These are phyloP conservation scores for Suillus discolor DNA, from an alignment of 768 basidiomycete genomes.

Conservation along the genomic window DNA sequence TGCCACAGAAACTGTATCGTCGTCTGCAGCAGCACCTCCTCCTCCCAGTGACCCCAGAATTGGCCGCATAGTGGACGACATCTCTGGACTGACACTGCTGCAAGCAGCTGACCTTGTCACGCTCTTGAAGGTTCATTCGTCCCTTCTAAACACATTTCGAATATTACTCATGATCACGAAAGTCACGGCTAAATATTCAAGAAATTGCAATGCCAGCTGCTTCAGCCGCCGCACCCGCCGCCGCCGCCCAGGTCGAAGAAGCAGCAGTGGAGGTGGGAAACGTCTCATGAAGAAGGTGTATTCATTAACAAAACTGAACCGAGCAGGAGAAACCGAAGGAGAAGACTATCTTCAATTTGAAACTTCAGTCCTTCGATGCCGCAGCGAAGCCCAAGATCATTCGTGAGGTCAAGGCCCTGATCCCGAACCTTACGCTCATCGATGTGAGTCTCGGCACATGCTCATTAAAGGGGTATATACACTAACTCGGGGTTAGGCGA, in stretches of 20 bases:
- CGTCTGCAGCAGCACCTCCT: slow-evolving; percentile 45
- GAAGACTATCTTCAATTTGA: slow-evolving; percentile 97
- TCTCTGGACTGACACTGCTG: slow-evolving; percentile 83
- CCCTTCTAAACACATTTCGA: background rate
- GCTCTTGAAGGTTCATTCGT: slow-evolving; percentile 73
- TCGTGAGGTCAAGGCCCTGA: slow-evolving; percentile 93
- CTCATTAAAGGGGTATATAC: slow-evolving; percentile 6
- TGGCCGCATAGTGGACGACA: slow-evolving; percentile 87
- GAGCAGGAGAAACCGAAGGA: slow-evolving; percentile 92
- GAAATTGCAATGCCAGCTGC: slow-evolving; percentile 93
- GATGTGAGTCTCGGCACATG: slow-evolving; percentile 63
- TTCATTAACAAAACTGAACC: background rate
- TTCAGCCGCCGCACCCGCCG: slow-evolving; percentile 56
- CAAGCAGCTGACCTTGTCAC: slow-evolving; percentile 96
- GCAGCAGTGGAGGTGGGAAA: slow-evolving; percentile 61
- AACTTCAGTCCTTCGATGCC: slow-evolving; percentile 92
- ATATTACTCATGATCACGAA: slow-evolving; percentile 4
- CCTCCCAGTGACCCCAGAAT: slow-evolving; percentile 67
- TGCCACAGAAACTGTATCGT: slow-evolving; percentile 49
- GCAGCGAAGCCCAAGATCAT: slow-evolving; percentile 95
- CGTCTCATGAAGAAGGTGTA: background rate
- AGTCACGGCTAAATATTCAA: slow-evolving; percentile 95
- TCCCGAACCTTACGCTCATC: slow-evolving; percentile 95
- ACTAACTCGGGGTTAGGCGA: slow-evolving; percentile 62
- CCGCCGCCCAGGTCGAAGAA: slow-evolving; percentile 61